Percentiles rank a stretch among this genome's conserved stretches.
Conservation (phyloP, 2,329 filamentous ascomycete species). For the Lecanoromycetidae sp. region DNA sequence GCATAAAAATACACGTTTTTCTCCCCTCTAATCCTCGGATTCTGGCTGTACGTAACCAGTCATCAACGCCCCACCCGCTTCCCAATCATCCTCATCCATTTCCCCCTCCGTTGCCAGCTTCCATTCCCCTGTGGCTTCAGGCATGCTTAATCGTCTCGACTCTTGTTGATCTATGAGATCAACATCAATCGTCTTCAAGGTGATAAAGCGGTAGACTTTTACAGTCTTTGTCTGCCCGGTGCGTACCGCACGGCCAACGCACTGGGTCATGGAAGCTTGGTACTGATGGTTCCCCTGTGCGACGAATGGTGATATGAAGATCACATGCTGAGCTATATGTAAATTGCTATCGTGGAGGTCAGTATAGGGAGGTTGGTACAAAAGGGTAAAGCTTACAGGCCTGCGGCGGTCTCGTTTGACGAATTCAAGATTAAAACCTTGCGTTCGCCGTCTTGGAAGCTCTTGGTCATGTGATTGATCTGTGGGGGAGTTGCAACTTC, state of each 20-base stretch:
- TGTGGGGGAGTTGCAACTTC: conserved; percentile 20
- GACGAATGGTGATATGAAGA: conserved; percentile 49
- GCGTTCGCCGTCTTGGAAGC: conserved; percentile 22
- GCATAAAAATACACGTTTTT: too few species aligned
- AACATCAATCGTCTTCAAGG: conserved; percentile 34
- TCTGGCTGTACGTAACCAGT: too few species aligned
- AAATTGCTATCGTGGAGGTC: conserved; percentile 39
- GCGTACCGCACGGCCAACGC: conserved; percentile 48
- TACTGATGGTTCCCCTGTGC: conserved; percentile 41
- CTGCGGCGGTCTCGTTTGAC: conserved; percentile 45
- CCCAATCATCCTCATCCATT: too few species aligned
- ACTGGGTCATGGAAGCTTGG: conserved; percentile 48
- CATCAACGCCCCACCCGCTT: too few species aligned
- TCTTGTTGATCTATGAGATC: conserved; percentile 23
- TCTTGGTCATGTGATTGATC: conserved; percentile 28
- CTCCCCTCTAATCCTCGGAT: too few species aligned
- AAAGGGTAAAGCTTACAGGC: conserved; percentile 35
- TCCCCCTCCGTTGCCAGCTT: too few species aligned
- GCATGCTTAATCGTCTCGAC: too few species aligned
- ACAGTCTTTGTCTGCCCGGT: conserved; percentile 47
- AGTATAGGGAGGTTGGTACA: conserved; percentile 11
- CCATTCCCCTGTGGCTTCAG: too few species aligned
- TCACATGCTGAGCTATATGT: conserved; percentile 50
- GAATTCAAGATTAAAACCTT: conserved; percentile 48
- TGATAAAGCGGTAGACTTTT: conserved; percentile 42